These are phyloP conservation scores for Monosporascus sp. DNA, from an alignment of 2,329 filamentous ascomycete genomes.

Conservation along the genomic window DNA sequence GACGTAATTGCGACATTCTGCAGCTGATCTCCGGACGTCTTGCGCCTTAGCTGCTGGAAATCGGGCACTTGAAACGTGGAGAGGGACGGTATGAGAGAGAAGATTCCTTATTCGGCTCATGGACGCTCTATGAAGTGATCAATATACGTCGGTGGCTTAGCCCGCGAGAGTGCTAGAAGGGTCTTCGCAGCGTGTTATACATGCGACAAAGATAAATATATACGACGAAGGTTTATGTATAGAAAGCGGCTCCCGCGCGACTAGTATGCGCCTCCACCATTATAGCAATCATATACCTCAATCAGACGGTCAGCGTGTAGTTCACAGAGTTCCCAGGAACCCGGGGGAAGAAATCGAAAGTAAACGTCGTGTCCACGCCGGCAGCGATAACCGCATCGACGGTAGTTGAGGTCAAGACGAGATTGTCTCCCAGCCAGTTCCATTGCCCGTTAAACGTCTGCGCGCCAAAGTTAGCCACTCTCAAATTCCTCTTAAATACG, in stretches of 20 bases:
- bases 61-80: too few species aligned
- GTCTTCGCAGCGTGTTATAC: too few species aligned
- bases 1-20: too few species aligned
- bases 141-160: not conserved
- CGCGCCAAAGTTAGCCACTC: not conserved
- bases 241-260: not conserved
- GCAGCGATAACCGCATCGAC: slow-evolving; percentile 40
- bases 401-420: slow-evolving; percentile 40
- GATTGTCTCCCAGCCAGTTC: slow-evolving; percentile 40
- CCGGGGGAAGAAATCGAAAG: slow-evolving; percentile 50
- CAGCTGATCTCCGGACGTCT: too few species aligned
- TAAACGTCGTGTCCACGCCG: slow-evolving; percentile 40
- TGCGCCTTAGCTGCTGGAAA: too few species aligned
- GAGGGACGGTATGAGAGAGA: too few species aligned
- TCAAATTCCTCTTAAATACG: too few species aligned
- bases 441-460: slow-evolving; percentile 45
- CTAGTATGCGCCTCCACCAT: not conserved
- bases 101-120: too few species aligned
- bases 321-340: slow-evolving; percentile 42
- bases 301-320: slow-evolving; percentile 34
- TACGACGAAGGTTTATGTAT: not conserved
- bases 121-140: too few species aligned
- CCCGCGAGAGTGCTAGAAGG: not conserved
- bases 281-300: not conserved
- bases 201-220: not conserved